Conservation (phyloP, 1,284 basidiomycete genomes). For the Porogramme epimiltina region DNA sequence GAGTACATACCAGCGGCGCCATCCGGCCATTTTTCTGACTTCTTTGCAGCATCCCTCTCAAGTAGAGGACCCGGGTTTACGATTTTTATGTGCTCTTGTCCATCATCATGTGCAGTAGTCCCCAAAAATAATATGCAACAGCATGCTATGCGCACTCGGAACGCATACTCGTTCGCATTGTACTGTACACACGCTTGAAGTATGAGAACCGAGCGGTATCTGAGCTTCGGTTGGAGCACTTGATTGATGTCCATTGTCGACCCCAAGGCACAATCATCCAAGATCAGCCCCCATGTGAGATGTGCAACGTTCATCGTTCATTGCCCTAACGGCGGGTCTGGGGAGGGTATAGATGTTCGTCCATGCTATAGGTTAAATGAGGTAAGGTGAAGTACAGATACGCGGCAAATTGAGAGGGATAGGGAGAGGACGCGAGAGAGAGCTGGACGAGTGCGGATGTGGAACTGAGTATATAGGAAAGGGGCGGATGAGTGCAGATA, state of each 20-base stretch:
- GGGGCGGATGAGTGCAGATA: constrained; percentile 13
- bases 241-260: too few species aligned
- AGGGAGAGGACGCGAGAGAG: constrained; percentile 13
- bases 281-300: too few species aligned
- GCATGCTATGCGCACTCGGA: constrained; percentile 27
- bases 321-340: constrained; percentile 24
- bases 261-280: too few species aligned
- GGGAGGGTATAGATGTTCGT: constrained; percentile 30
- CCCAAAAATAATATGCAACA: constrained; percentile 37
- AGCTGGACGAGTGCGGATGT: constrained; percentile 14
- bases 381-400: constrained; percentile 32
- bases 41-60: constrained; percentile 68
- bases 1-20: constrained; percentile 38
- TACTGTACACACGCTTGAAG: not conserved
- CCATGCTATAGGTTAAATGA: constrained; percentile 30
- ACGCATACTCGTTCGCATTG: constrained; percentile 20
- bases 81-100: constrained; percentile 27
- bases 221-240: too few species aligned
- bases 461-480: constrained; percentile 23
- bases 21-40: too few species aligned
- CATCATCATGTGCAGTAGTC: constrained; percentile 32
- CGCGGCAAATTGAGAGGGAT: constrained; percentile 20
- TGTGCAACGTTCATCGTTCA: constrained; percentile 18
- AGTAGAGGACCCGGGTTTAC: constrained; percentile 49
- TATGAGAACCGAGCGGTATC: too few species aligned